Conservation (phyloP, 805 yeast genomes). For the Komagataella pastoris region DNA sequence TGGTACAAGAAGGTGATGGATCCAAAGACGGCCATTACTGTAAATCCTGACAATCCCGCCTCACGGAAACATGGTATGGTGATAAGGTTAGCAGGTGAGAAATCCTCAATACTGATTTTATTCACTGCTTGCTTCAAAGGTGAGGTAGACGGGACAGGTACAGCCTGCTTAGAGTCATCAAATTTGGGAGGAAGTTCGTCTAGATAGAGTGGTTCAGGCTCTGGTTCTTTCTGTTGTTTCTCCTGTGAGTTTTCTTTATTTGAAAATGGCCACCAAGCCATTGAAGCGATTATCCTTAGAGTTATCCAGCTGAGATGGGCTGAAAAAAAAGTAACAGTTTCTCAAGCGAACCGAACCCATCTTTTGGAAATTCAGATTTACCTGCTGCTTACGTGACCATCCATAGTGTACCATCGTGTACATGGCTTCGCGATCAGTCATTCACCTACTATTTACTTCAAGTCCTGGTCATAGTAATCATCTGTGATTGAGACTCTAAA, state of each 20-base stretch:
- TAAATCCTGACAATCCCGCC: conserved; percentile 64
- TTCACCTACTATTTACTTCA: neutral
- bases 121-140: conserved; percentile 25
- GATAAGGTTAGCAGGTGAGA: conserved; percentile 33
- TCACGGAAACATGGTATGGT: conserved; percentile 70
- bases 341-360: neutral
- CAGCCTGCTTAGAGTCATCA: conserved; percentile 12
- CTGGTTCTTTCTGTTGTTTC: neutral
- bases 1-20: conserved; percentile 55
- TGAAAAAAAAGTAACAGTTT: neutral
- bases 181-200: conserved; percentile 43
- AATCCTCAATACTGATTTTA: conserved; percentile 33
- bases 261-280: neutral
- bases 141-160: conserved; percentile 11
- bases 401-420: neutral
- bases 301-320: neutral
- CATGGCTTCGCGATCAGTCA: neutral
- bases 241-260: neutral
- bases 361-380: neutral
- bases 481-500: neutral
- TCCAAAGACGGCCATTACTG: conserved; percentile 58
- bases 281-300: neutral
- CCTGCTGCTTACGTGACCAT: neutral
- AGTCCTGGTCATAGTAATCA: neutral
- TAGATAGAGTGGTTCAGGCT: conserved; percentile 18